Conservation (phyloP, 2,329 filamentous ascomycete genomes). For the Cercospora zeina region DNA sequence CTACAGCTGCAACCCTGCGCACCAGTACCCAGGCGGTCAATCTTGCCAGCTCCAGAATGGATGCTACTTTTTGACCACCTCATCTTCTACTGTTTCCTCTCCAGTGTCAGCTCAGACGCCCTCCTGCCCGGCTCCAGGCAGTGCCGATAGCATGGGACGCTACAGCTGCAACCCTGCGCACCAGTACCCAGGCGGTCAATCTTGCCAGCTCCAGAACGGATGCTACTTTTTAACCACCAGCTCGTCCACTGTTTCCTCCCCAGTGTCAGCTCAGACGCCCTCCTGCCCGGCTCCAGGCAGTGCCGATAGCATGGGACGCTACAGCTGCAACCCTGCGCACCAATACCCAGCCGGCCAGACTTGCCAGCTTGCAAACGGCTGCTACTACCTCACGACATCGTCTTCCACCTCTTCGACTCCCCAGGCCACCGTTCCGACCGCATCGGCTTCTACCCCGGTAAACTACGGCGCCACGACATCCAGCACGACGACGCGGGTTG, state of each 20-base stretch:
- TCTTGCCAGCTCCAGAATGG: constrained; percentile 9
- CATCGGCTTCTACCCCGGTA: neutral
- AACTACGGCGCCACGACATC: constrained; percentile 1
- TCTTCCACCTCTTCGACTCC: constrained; percentile 1
- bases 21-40: constrained; percentile 14
- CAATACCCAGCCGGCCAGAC: constrained; percentile 17
- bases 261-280: constrained; percentile 6
- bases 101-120: constrained; percentile 8
- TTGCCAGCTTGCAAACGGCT: constrained; percentile 9
- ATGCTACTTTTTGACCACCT: constrained; percentile 11
- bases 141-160: constrained; percentile 7
- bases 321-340: constrained; percentile 19
- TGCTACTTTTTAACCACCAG: constrained; percentile 10
- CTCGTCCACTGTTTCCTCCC: neutral
- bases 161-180: constrained; percentile 19
- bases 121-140: constrained; percentile 10
- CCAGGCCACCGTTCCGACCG: neutral
- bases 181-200: constrained; percentile 14
- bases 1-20: constrained; percentile 18
- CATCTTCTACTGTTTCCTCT: neutral
- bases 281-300: constrained; percentile 14
- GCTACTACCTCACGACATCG: constrained; percentile 14
- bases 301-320: constrained; percentile 10
- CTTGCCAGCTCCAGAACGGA: constrained; percentile 7
- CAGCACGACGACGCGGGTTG: neutral